Base-by-base conservation (phyloP, 495 filamentous ascomycete genomes). In the Tirmania nivea region DNA sequence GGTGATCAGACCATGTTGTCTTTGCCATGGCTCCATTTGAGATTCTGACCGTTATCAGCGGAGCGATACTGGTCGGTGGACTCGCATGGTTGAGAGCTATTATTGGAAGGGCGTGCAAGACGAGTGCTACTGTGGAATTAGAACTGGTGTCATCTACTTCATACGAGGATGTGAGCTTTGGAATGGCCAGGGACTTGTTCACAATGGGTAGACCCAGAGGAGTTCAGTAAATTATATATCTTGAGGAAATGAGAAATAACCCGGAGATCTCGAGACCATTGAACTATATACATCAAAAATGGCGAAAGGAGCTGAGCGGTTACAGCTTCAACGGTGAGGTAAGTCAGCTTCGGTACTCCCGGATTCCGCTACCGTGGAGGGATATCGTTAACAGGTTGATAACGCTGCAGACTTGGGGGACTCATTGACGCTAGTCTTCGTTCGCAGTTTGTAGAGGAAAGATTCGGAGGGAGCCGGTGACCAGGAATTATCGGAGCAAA, bases 31-130 rank as follows among this genome's bases (percentile, higher is more conserved):
- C 69, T 0, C 75, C 75, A 2, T 63, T 77, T 6, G 76, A 75
- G 9, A 71, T 78, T 16, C 60, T 78, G 37, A 78, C 75, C 0
- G 69, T 69, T 1, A 69, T 77, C 0, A 72, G 77, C 6, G 69
- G 66, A 1, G 69, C 71, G 9, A 74, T 79, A 25, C 63, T 75
- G 1, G 70, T 78, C 3, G 70, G 73, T 37, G 75, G 75, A 2
- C 69, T 66, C 17, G 61, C 68, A 8, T 76, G 71, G 56, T 67
- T 78, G 6, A 69, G 65, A 39, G 69, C 74, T 14, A 67, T 79
- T 19, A 66, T 78, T 42, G 75, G 75, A 10, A 54, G 69, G 14
- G 66, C 65, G 19, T 59, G 63, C 50, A 67, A 69, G 50, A 64
- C 53, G 52, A 49, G 51, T 7, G 64, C 62, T 10, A 21, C 49